These are phyloP conservation scores for Xylaria intraflava DNA, from an alignment of 495 filamentous ascomycete genomes.

Conservation along the genomic window DNA sequence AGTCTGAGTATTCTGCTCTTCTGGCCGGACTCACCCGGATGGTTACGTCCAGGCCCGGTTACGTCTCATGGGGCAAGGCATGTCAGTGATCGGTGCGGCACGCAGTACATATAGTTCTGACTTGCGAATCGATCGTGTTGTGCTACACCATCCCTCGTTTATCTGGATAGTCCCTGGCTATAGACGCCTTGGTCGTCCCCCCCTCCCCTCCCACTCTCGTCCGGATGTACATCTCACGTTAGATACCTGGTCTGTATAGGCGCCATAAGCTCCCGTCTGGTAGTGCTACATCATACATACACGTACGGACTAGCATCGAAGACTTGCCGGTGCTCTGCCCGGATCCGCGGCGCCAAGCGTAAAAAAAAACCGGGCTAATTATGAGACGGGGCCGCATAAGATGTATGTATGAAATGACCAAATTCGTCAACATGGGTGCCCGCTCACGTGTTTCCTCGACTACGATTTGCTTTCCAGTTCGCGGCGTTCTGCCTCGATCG, in stretches of 20 bases:
- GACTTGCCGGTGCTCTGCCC: neutral
- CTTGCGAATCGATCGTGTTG: neutral
- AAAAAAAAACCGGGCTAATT: neutral
- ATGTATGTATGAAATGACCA: neutral
- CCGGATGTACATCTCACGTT: neutral
- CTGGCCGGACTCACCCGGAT: neutral
- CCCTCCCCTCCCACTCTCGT: neutral
- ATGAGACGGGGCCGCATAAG: neutral
- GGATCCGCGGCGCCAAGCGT: conserved; percentile 10
- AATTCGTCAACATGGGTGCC: neutral
- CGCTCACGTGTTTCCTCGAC: conserved; percentile 11
- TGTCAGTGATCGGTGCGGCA: neutral
- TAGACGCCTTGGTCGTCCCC: neutral
- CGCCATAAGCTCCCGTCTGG: too few relatives aligned
- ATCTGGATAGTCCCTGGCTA: neutral
- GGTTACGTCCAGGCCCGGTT: too few relatives aligned
- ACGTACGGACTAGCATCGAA: too few relatives aligned
- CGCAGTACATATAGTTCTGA: neutral
- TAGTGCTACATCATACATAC: too few relatives aligned
- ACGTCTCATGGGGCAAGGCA: neutral
- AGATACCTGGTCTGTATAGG: neutral
- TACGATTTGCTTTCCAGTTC: neutral
- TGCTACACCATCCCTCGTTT: neutral
- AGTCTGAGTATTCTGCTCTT: too few relatives aligned
- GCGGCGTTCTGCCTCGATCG: neutral